A percentile compares a stretch with the other conserved stretches of the same genome.
phyloP scores from a whole-genome alignment of 192 early-diverging fungal genomes.

The Linnemannia elongata region DNA sequence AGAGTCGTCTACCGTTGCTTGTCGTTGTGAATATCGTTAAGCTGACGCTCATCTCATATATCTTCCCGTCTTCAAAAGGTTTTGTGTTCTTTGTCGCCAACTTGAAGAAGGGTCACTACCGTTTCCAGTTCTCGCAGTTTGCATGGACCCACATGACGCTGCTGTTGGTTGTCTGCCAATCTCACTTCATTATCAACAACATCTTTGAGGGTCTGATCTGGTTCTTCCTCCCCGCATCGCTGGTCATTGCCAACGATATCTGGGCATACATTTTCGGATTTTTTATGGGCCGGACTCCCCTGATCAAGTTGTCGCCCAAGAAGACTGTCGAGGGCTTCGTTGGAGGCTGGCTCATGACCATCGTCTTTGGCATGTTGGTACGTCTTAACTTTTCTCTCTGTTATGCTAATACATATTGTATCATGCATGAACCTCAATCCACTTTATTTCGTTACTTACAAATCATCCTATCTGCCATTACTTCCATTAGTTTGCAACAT shows the following conservation, averaged over 20 bases:
- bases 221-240: conserved; percentile 91
- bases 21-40: neutral
- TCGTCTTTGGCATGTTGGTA: conserved; percentile 88
- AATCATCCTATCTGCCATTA: neutral
- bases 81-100: conserved; percentile 96
- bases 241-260: conserved; percentile 97
- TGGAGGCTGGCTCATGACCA: conserved; percentile 87
- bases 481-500: conserved; percentile 54
- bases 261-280: conserved; percentile 97
- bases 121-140: conserved; percentile 96
- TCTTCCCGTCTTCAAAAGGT: conserved; percentile 39
- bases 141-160: conserved; percentile 98
- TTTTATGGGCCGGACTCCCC: conserved; percentile 91
- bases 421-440: no score
- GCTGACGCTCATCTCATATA: neutral
- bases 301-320: conserved; percentile 95
- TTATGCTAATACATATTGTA: no score
- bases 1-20: neutral
- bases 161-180: conserved; percentile 91
- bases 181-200: conserved; percentile 97
- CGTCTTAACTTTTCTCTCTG: conserved; percentile 23
- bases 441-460: neutral
- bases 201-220: conserved; percentile 98
- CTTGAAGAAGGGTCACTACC: conserved; percentile 93
- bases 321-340: conserved; percentile 99